Percentiles rank a stretch among this genome's conserved stretches.
phyloP scores from a whole-genome alignment of 2,329 filamentous ascomycete genomes.

The Calonectria pseudoreteaudii region DNA sequence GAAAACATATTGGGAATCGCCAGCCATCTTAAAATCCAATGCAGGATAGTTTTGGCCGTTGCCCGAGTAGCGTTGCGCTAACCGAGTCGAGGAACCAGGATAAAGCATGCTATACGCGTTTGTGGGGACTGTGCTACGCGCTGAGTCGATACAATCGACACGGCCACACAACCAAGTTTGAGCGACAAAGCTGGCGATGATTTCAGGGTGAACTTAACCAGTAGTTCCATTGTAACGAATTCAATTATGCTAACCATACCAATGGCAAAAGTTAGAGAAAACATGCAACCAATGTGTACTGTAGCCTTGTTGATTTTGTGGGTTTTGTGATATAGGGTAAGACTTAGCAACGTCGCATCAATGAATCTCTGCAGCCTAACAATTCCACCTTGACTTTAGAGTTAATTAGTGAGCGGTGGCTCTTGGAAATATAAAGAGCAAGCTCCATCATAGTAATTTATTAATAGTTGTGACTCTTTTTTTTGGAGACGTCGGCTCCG shows the following conservation, averaged over 20 bases:
- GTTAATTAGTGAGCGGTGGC: not conserved
- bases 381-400: not conserved
- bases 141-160: not conserved
- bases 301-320: not conserved
- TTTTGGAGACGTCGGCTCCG: not conserved
- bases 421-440: not conserved
- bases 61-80: not conserved
- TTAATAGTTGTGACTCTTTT: not conserved
- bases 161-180: not conserved
- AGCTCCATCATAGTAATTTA: not conserved
- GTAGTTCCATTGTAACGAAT: not conserved
- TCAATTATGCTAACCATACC: not conserved
- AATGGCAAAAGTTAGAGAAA: not conserved
- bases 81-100: not conserved
- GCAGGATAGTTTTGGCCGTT: not conserved
- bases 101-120: not conserved
- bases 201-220: not conserved
- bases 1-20: not conserved
- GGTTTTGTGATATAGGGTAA: not conserved
- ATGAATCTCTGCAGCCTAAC: not conserved
- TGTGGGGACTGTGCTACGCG: not conserved
- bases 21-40: not conserved
- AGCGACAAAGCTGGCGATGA: not conserved
- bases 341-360: not conserved
- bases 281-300: not conserved